Evolutionary conservation across 768 basidiomycete genomes (phyloP), one percentile per base, ranked within the genome.

Genomic region (Calocera viscosa): DNA sequence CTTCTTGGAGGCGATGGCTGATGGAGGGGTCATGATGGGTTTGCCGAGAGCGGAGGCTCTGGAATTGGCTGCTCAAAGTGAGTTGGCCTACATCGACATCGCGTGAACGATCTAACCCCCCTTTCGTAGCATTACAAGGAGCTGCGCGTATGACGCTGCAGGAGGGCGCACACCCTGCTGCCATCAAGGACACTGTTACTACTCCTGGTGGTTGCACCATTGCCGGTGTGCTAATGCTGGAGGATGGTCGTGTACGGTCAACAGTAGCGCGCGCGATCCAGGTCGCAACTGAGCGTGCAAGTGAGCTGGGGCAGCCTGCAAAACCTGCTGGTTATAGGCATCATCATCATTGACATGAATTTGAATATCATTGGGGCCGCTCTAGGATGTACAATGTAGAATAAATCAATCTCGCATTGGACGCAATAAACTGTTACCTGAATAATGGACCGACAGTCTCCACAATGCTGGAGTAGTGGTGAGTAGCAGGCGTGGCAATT

Each of bases 21-120:
- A 98, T 75, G 96, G 96, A 30, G 96, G 94, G 49, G 96, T 98
- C 53, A 98, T 99, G 95, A 98, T 98, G 96, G 96, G 96, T 33
- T 78, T 99, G 64, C 96, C 96, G 1, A 81, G 96, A 69, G 84
- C 86, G 1, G 96, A 97, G 76, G 94, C 96, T 2, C 77, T 98
- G 47, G 96, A 99, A 75, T 78, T 99, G 64, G 95, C 96, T 63
- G 86, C 95, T 49, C 96, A 99, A 78, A 93, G 95, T 96, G 74
- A 72, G 86, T 77, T 22, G 35, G 16, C 33, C 49, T 63, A 14
- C 22, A 63, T 66, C n/a, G n/a, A n/a, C 35, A 32, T 34, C 47
- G 11, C 16, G 8, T 60, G 11, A n/a, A 22, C 22, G 19, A 35
- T 3, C 39, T 22, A 33, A 43, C 33, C 22, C 22, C 38, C 35